These are phyloP conservation scores for Hypoxylon sp. DNA, from an alignment of 2,329 filamentous ascomycete genomes.

Conservation along the genomic window DNA sequence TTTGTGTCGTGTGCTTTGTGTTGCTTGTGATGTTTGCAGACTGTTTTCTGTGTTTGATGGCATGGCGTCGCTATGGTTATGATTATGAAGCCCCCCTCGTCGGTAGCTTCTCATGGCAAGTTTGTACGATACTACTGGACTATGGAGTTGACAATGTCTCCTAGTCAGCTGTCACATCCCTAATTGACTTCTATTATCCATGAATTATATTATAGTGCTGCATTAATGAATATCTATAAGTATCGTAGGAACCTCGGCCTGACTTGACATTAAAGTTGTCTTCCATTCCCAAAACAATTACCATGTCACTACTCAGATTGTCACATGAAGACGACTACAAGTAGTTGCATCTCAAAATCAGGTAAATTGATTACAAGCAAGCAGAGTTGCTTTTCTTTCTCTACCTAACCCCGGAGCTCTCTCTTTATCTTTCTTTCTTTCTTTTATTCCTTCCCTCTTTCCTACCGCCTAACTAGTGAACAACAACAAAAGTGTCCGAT, in stretches of 20 bases:
- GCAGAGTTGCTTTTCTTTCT: constrained; percentile 19
- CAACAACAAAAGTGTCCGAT: constrained; percentile 29
- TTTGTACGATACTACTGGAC: no score
- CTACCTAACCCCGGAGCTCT: constrained; percentile 27
- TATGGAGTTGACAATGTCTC: background rate
- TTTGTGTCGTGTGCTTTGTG: background rate
- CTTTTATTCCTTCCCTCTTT: constrained; percentile 36
- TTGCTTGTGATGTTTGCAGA: background rate
- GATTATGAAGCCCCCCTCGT: background rate
- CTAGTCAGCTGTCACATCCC: background rate
- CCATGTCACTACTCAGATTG: background rate
- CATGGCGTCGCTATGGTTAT: background rate
- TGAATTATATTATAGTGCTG: background rate
- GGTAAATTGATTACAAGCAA: constrained; percentile 50
- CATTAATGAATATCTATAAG: background rate
- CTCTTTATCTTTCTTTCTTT: constrained; percentile 4
- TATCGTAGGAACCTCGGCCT: background rate
- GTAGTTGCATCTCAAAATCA: constrained; percentile 33
- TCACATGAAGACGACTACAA: background rate
- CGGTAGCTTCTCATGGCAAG: no score
- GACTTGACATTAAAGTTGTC: background rate
- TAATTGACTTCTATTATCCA: background rate
- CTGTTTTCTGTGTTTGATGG: background rate
- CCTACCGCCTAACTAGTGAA: constrained; percentile 11
- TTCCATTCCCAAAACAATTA: background rate